Evolutionary conservation across 176 grass and related monocot genomes (phyloP).

Genomic region (Carex pumila): DNA sequence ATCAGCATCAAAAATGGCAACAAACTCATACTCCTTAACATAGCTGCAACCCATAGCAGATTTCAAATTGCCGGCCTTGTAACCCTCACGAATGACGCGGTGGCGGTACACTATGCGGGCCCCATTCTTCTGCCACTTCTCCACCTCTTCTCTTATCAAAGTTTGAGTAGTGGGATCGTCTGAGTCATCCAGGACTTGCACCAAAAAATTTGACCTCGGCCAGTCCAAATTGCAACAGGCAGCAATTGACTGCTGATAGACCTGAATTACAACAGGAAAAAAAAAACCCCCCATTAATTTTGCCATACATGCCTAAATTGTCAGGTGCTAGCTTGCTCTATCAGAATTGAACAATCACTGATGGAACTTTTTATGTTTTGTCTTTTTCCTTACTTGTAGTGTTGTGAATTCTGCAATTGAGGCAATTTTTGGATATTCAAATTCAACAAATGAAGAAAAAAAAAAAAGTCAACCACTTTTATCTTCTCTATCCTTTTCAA

Average conservation of each 20-base stretch:
- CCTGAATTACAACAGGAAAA: slow-evolving; percentile 34
- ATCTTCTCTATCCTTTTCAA: not conserved
- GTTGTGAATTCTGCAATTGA: not conserved
- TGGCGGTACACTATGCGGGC: slow-evolving; percentile 84
- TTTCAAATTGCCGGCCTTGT: slow-evolving; percentile 99
- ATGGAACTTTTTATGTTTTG: not conserved
- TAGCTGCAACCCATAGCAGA: slow-evolving; percentile 93
- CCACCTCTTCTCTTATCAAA: slow-evolving; percentile 79
- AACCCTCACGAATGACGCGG: slow-evolving; percentile 74
- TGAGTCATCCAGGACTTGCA: slow-evolving; percentile 95
- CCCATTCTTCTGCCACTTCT: slow-evolving; percentile 90
- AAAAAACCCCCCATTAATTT: not conserved
- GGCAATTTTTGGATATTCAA: not conserved
- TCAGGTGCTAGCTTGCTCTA: not conserved
- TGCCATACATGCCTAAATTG: slow-evolving; percentile 2
- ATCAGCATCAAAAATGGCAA: slow-evolving; percentile 94
- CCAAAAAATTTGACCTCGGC: slow-evolving; percentile 87
- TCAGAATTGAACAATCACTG: not conserved
- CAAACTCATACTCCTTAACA: slow-evolving; percentile 92
- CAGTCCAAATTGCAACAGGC: slow-evolving; percentile 94
- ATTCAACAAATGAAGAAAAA: not conserved
- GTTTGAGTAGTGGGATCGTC: slow-evolving; percentile 68
- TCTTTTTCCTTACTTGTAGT: not conserved
- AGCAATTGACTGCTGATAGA: slow-evolving; percentile 98
- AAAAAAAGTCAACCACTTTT: not conserved